phyloP scores from a whole-genome alignment of 352 stramenopile genomes.

The Globisporangium takayamanum region DNA sequence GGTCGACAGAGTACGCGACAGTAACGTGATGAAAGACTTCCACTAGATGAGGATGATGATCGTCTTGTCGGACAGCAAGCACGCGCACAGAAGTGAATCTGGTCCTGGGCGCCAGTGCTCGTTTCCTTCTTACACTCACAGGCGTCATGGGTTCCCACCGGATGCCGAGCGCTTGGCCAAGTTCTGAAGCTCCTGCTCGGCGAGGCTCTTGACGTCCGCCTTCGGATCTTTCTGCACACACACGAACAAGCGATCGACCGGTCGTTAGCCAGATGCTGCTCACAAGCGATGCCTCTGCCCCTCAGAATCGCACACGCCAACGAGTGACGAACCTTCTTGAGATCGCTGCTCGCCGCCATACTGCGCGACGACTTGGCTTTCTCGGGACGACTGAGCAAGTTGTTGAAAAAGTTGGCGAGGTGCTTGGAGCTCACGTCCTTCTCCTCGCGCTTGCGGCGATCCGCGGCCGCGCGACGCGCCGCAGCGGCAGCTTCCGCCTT shows the following conservation, averaged over 20 bases:
- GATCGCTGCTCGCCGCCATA: slow-evolving; percentile 21
- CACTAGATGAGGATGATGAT: too few species aligned
- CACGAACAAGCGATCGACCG: not conserved
- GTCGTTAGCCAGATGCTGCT: not conserved
- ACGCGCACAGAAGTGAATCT: not conserved
- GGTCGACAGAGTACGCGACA: too few species aligned
- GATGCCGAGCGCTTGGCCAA: slow-evolving; percentile 29
- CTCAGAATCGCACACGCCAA: not conserved
- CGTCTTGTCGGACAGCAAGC: not conserved
- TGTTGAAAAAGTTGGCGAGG: slow-evolving; percentile 86
- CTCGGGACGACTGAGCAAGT: slow-evolving; percentile 75
- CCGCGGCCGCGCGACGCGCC: slow-evolving; percentile 54
- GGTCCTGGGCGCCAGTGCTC: not conserved
- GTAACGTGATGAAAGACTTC: not conserved
- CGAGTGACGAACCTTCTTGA: slow-evolving; percentile 43
- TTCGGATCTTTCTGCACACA: slow-evolving; percentile 50
- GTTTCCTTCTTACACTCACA: not conserved
- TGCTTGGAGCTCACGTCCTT: slow-evolving; percentile 85
- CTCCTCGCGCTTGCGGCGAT: slow-evolving; percentile 73
- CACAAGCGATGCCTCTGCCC: not conserved
- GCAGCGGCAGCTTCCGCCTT: slow-evolving; percentile 63
- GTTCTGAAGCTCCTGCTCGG: slow-evolving; percentile 49
- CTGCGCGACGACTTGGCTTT: slow-evolving; percentile 71
- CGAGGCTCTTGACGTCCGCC: slow-evolving; percentile 43
- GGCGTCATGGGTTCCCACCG: slow-evolving; percentile 8